These are phyloP conservation scores for Pyrrhoderma noxium DNA, from an alignment of 1,284 basidiomycete species.

Conservation along the genomic window DNA sequence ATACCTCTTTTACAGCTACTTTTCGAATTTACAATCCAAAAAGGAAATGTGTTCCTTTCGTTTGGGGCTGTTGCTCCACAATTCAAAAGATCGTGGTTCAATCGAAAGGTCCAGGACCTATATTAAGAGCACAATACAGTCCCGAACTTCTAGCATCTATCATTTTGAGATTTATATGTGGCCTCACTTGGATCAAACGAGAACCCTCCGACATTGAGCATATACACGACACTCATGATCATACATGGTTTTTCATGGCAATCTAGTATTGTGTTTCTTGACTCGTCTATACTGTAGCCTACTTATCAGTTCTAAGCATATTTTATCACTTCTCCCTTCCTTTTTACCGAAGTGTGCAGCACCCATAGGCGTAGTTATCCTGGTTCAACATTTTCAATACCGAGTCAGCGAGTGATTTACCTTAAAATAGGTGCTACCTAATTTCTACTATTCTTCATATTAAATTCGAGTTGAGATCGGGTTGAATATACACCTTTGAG, in stretches of 20 bases:
- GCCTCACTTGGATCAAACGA: not conserved
- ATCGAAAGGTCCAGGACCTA: too few relatives aligned
- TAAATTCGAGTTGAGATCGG: too few relatives aligned
- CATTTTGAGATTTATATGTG: not conserved
- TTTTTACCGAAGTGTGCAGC: constrained; percentile 22
- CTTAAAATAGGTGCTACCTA: constrained; percentile 28
- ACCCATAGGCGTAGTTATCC: constrained; percentile 29
- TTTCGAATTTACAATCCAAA: too few relatives aligned
- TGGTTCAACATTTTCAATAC: constrained; percentile 23
- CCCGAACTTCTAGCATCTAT: not conserved
- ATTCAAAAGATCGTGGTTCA: too few relatives aligned
- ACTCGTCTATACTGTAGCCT: not conserved
- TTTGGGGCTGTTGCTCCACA: too few relatives aligned
- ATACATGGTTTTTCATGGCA: constrained; percentile 10
- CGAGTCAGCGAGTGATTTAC: constrained; percentile 11
- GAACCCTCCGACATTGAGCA: not conserved
- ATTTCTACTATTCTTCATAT: too few relatives aligned
- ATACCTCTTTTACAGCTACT: too few relatives aligned
- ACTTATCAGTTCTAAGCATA: constrained; percentile 18
- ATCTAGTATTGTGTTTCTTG: not conserved
- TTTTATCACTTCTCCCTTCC: constrained; percentile 25
- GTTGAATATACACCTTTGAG: too few relatives aligned
- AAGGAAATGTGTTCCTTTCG: too few relatives aligned
- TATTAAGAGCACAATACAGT: too few relatives aligned
- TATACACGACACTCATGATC: constrained; percentile 9